phyloP scores from a whole-genome alignment of 768 basidiomycete genomes.

The Guyanaporus albipodus region DNA sequence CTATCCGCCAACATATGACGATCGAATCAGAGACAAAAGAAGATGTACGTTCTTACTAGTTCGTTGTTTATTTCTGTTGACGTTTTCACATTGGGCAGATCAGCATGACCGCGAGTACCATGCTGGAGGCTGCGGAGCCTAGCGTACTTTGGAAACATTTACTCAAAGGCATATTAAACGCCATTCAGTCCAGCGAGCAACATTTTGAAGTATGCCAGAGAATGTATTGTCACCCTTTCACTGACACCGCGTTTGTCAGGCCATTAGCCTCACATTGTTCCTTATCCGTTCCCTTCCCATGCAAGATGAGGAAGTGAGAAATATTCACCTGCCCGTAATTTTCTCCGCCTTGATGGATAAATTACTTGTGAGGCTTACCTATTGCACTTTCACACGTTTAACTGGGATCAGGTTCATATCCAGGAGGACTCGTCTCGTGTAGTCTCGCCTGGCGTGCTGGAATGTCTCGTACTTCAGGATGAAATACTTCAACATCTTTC shows the following conservation, averaged over 20 bases:
- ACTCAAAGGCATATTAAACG: constrained; percentile 50
- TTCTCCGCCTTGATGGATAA: constrained; percentile 66
- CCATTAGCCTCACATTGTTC: constrained; percentile 65
- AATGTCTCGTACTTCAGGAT: constrained; percentile 48
- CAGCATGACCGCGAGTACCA: constrained; percentile 76
- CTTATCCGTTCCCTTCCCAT: constrained; percentile 66
- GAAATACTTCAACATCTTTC: constrained; percentile 51
- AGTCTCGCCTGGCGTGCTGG: constrained; percentile 35
- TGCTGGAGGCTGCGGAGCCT: constrained; percentile 94
- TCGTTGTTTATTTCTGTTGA: background rate
- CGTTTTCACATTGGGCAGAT: constrained; percentile 40
- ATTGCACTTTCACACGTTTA: background rate
- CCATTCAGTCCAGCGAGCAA: constrained; percentile 44
- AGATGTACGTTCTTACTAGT: constrained; percentile 46
- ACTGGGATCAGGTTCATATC: constrained; percentile 33
- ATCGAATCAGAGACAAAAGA: constrained; percentile 50
- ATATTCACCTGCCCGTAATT: constrained; percentile 75
- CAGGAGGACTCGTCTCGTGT: constrained; percentile 34
- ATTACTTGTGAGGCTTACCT: constrained; percentile 48
- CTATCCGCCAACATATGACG: constrained; percentile 56
- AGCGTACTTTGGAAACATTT: constrained; percentile 82
- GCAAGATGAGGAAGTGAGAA: constrained; percentile 86
- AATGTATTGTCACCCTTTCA: background rate
- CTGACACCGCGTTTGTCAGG: constrained; percentile 37
- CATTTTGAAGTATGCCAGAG: constrained; percentile 44